Base-by-base conservation (phyloP, 1,284 basidiomycete species). In the Ceratobasidium papillatum region DNA sequence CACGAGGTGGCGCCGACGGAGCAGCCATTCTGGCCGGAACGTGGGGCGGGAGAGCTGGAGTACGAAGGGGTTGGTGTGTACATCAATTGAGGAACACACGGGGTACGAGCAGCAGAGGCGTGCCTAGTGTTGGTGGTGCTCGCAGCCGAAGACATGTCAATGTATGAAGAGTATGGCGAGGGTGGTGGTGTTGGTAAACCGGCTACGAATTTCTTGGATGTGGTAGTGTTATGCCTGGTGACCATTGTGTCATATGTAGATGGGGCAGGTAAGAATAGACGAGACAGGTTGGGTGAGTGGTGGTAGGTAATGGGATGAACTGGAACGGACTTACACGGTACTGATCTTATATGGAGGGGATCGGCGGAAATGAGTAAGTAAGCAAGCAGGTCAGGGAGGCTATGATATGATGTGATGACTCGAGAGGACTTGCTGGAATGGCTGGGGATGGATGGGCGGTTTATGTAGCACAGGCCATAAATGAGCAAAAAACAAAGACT, bases 381-480 rank as follows among this genome's bases (percentile, higher is more conserved):
- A 45, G 62, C 43, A 64, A 41, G 59, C 17, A 19, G n/a, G n/a
- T n/a, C n/a, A n/a, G n/a, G 17, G 52, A 45, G 52, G 65, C 51
- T 22, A 30, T 54, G 49, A 19, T 41, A 41, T n/a, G n/a, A 27
- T 56, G 64, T 56, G 64, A 69, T 69, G 65, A 69, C 65, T 69
- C 65, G 65, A 25, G 45, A 56, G 11, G 38, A 22, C 9, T n/a
- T 27, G 65, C 38, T 69, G 65, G 34, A 41, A 49, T 17, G 22
- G 9, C n/a, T 27, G 34, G 19, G 34, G 27, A 32, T 12, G 22
- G 51, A 69, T 69, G 65, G 22, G 52, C 51, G 65, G 51, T 68
- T 54, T 69, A 41, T 54, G 65, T 69, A 69, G 41, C 36, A 36
- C 49, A 22, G 49, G 25, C 19, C n/a, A 69, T 43, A 69, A 69